Conservation (phyloP, 805 yeast species). For the Kodamaea sagamina region DNA sequence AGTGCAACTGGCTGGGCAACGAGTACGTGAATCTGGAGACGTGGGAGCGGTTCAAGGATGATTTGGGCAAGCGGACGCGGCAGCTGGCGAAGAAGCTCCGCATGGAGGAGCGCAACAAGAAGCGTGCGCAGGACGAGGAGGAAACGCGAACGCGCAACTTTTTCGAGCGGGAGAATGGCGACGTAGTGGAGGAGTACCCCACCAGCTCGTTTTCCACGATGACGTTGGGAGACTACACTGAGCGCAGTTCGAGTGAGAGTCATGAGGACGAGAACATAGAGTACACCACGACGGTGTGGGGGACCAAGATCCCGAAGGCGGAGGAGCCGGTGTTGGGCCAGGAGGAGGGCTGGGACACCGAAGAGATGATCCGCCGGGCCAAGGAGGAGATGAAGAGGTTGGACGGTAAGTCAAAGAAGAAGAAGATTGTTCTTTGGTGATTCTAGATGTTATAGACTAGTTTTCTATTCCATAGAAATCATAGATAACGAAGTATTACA, state of each 20-base stretch:
- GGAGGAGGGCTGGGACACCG: slow-evolving; percentile 49
- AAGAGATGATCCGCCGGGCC: slow-evolving; percentile 54
- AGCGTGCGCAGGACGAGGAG: slow-evolving; percentile 55
- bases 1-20: slow-evolving; percentile 71
- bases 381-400: slow-evolving; percentile 45
- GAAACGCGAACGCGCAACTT: slow-evolving; percentile 61
- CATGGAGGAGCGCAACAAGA: slow-evolving; percentile 62
- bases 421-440: slow-evolving; percentile 42
- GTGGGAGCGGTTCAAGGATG: slow-evolving; percentile 52
- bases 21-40: slow-evolving; percentile 33
- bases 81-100: slow-evolving; percentile 48
- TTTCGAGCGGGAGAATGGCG: slow-evolving; percentile 58
- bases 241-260: slow-evolving; percentile 4
- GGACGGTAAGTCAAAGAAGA: slow-evolving; percentile 46
- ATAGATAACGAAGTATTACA: too few relatives aligned
- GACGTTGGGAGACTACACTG: slow-evolving; percentile 39
- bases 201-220: slow-evolving; percentile 9
- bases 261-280: slow-evolving; percentile 14
- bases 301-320: slow-evolving; percentile 56
- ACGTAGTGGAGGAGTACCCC: slow-evolving; percentile 16
- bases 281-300: slow-evolving; percentile 70
- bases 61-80: slow-evolving; percentile 58
- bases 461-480: neutral
- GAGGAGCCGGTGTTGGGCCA: slow-evolving; percentile 36
- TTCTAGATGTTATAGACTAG: too few relatives aligned